A percentile compares a stretch with the other conserved stretches of the same genome.
Conservation (phyloP, 2,329 filamentous ascomycete genomes). For the Aspergillus flavus region DNA sequence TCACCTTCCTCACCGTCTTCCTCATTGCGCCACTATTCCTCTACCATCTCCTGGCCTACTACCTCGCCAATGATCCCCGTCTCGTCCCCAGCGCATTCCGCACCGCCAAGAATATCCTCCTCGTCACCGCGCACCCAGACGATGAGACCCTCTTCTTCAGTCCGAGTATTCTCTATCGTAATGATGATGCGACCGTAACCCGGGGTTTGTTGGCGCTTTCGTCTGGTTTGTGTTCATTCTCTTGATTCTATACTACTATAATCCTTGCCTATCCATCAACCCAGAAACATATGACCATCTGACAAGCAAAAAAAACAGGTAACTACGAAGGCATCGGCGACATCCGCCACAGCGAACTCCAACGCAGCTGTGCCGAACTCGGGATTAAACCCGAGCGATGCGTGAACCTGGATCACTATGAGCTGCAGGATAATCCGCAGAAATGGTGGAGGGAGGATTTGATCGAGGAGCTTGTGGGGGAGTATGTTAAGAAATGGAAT, state of each 20-base stretch:
- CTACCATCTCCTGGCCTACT: slow-evolving; percentile 41
- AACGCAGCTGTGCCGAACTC: slow-evolving; percentile 25
- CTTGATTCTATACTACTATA: not conserved
- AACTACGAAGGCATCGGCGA: slow-evolving; percentile 29
- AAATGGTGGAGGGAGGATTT: slow-evolving; percentile 43
- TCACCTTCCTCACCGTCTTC: not conserved
- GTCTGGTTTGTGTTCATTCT: slow-evolving; percentile 13
- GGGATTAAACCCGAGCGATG: slow-evolving; percentile 35
- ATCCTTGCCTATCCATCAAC: too few species aligned
- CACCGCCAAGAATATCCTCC: slow-evolving; percentile 37
- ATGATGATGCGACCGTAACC: slow-evolving; percentile 18
- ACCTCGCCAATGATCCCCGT: slow-evolving; percentile 39
- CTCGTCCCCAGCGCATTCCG: slow-evolving; percentile 40
- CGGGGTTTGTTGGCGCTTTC: slow-evolving; percentile 28
- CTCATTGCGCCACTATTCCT: slow-evolving; percentile 33
- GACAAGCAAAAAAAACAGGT: not conserved
- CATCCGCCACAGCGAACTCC: slow-evolving; percentile 23
- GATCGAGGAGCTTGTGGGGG: slow-evolving; percentile 35
- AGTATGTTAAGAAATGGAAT: slow-evolving; percentile 42
- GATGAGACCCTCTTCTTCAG: slow-evolving; percentile 33
- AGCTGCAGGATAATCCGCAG: slow-evolving; percentile 43
- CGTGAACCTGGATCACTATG: slow-evolving; percentile 38
- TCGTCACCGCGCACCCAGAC: slow-evolving; percentile 41
- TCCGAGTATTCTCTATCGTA: slow-evolving; percentile 26
- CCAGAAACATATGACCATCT: not conserved